These are phyloP conservation scores for Cymodocea nodosa DNA, from an alignment of 116 monocot species.

Conservation along the genomic window DNA sequence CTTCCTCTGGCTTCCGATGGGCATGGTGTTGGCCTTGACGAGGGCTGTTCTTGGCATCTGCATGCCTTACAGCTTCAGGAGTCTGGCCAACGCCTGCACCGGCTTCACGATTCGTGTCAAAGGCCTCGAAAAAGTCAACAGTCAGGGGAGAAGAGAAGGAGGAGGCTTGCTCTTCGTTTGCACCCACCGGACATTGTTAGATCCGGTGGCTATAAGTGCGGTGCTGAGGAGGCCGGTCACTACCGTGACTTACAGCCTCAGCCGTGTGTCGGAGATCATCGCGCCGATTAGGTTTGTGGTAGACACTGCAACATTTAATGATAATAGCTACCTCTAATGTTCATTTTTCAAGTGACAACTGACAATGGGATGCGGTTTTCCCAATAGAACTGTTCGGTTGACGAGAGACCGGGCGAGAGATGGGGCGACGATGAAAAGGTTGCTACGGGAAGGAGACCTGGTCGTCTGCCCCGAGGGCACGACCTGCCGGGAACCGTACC, in stretches of 20 bases:
- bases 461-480: conserved; percentile 78
- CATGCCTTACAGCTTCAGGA: conserved; percentile 14
- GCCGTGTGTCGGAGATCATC: conserved; percentile 50
- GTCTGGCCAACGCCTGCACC: conserved; percentile 14
- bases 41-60: conserved; percentile 1
- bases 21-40: conserved; percentile 7
- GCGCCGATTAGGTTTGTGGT: conserved; percentile 43
- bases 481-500: conserved; percentile 63
- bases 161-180: conserved; percentile 40
- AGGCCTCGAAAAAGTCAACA: neutral
- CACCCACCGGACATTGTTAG: conserved; percentile 61
- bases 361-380: no score
- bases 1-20: conserved; percentile 31
- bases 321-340: no score
- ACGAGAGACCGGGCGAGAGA: conserved; percentile 36
- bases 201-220: conserved; percentile 33
- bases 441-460: conserved; percentile 33
- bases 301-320: no score
- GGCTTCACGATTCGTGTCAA: conserved; percentile 21
- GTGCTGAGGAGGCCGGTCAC: conserved; percentile 24
- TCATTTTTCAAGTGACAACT: no score
- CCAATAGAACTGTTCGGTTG: conserved; percentile 31
- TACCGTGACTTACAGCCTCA: conserved; percentile 67
- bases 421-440: conserved; percentile 21
- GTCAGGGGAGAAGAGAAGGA: no score